Percentiles rank a stretch among this genome's conserved stretches.
phyloP scores from a whole-genome alignment of 2,329 filamentous ascomycete species.

The Aspergillus quadricinctus region DNA sequence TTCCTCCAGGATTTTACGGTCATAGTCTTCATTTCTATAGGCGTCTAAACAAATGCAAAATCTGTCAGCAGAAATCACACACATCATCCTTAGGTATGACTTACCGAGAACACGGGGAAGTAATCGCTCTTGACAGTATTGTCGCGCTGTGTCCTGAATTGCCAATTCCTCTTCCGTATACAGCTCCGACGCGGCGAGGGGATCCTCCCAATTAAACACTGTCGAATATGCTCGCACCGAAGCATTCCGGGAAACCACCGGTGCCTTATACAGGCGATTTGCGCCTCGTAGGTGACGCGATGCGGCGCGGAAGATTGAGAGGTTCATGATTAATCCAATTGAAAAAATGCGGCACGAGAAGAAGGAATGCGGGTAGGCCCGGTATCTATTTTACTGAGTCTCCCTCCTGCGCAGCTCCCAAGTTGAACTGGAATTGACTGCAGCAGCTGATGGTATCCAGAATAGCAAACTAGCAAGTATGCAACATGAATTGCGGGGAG shows the following conservation, averaged over 20 bases:
- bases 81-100: constrained; percentile 23
- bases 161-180: constrained; percentile 88
- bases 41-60: constrained; percentile 55
- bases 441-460: background rate
- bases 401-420: background rate
- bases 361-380: background rate
- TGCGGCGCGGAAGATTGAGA: constrained; percentile 28
- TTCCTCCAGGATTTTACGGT: constrained; percentile 77
- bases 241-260: constrained; percentile 9
- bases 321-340: constrained; percentile 25
- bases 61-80: background rate
- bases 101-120: constrained; percentile 79
- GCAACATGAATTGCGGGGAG: background rate
- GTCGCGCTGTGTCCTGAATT: constrained; percentile 83
- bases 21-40: constrained; percentile 82
- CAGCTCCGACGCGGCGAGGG: constrained; percentile 67
- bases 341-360: background rate
- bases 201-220: constrained; percentile 87
- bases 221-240: constrained; percentile 30
- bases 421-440: background rate
- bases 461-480: background rate
- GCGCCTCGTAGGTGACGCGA: constrained; percentile 25
- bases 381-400: background rate
- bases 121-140: constrained; percentile 89
- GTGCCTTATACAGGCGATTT: constrained; percentile 15